Percentiles rank a stretch among this genome's conserved stretches.
Evolutionary conservation across 371 early-diverging fungal genomes (phyloP).

Genomic region (Apophysomyces elegans): DNA sequence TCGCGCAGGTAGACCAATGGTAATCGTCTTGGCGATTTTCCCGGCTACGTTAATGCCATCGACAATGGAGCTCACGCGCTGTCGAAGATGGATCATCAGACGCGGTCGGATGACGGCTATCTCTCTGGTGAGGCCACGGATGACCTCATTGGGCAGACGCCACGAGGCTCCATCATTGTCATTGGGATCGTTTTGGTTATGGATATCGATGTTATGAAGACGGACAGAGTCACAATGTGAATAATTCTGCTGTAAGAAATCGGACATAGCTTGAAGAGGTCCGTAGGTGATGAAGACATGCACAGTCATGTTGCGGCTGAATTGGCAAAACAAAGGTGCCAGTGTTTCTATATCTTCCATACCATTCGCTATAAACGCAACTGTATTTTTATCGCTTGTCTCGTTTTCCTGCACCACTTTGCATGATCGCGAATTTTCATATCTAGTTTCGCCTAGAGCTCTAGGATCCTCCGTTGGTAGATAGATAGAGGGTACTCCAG

Average conservation of each 20-base stretch:
- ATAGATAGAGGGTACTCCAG: conserved; percentile 38
- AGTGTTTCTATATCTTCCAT: conserved; percentile 17
- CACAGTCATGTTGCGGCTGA: conserved; percentile 22
- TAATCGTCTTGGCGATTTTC: conserved; percentile 28
- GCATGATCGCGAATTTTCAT: conserved; percentile 18
- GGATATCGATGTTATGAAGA: conserved; percentile 29
- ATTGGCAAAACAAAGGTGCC: conserved; percentile 32
- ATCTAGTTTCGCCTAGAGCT: conserved; percentile 27
- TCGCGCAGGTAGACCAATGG: conserved; percentile 49
- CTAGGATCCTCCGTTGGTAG: conserved; percentile 34
- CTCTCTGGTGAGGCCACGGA: conserved; percentile 23
- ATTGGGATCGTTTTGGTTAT: background rate
- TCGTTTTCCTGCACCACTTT: background rate
- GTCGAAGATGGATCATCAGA: conserved; percentile 30
- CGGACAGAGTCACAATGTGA: conserved; percentile 9
- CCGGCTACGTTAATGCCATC: conserved; percentile 21
- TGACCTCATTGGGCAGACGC: conserved; percentile 12
- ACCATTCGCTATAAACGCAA: conserved; percentile 31
- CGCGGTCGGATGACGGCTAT: conserved; percentile 25
- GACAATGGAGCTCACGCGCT: conserved; percentile 4
- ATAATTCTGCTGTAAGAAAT: conserved; percentile 7
- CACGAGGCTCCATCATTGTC: background rate
- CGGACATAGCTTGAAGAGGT: background rate
- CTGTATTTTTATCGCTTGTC: background rate
- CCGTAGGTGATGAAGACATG: conserved; percentile 22